A percentile compares a stretch with the other conserved stretches of the same genome.
Evolutionary conservation across 306 rosid genomes (phyloP).

Genomic region (Benincasa hispida): DNA sequence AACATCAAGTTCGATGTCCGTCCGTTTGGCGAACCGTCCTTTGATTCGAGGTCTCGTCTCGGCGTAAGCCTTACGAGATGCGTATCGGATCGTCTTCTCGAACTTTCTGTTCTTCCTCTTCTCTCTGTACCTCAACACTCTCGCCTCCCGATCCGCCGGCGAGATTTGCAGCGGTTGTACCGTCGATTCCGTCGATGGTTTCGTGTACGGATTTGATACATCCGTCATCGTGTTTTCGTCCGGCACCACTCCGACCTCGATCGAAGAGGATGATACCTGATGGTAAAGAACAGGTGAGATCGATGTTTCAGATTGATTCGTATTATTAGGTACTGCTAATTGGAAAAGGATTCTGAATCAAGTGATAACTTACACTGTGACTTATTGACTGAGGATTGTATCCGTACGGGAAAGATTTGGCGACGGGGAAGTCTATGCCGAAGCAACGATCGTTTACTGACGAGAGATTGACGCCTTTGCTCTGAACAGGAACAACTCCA

Average conservation of each 20-base stretch:
- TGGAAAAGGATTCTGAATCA: too few relatives aligned
- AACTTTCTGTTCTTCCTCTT: conserved; percentile 94
- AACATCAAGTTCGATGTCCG: conserved; percentile 35
- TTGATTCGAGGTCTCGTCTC: conserved; percentile 92
- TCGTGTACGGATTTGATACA: conserved; percentile 32
- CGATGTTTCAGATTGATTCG: neutral
- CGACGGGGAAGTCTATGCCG: conserved; percentile 28
- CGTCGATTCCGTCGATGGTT: conserved; percentile 14
- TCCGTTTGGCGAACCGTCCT: conserved; percentile 84
- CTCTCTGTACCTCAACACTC: conserved; percentile 92
- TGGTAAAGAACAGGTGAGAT: neutral
- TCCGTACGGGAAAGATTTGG: conserved; percentile 45
- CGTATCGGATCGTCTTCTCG: conserved; percentile 94
- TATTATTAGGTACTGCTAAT: neutral
- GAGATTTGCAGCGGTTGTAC: conserved; percentile 37
- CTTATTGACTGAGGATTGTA: conserved; percentile 37
- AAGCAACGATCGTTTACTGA: conserved; percentile 22
- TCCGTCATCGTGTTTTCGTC: conserved; percentile 49
- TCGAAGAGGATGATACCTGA: conserved; percentile 82
- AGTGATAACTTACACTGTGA: conserved; percentile 54
- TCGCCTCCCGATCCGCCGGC: conserved; percentile 76
- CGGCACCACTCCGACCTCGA: conserved; percentile 77
- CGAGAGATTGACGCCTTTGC: conserved; percentile 16
- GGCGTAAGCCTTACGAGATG: conserved; percentile 89
- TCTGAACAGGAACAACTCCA: conserved; percentile 72